phyloP scores from a whole-genome alignment of 2,329 filamentous ascomycete genomes.

The Pseudocercospora eumusae region DNA sequence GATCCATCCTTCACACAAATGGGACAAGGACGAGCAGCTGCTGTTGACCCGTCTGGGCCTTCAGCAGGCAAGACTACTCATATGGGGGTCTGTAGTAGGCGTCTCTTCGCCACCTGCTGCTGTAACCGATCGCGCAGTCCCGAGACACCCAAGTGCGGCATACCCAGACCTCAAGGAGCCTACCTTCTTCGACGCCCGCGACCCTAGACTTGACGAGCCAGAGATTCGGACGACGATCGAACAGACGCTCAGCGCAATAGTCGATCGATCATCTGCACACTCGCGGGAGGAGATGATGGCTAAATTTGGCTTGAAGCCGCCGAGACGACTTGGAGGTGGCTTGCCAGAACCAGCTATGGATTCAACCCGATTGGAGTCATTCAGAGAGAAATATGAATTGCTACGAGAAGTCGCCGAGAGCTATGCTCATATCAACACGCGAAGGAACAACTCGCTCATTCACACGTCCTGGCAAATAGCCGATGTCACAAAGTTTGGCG shows the following conservation, averaged over 20 bases:
- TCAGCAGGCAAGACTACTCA: constrained; percentile 51
- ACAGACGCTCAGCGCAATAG: constrained; percentile 48
- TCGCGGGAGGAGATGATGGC: constrained; percentile 48
- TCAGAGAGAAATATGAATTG: constrained; percentile 48
- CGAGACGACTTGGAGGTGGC: constrained; percentile 43
- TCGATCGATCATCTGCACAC: constrained; percentile 43
- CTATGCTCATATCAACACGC: constrained; percentile 38
- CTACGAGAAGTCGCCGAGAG: constrained; percentile 44
- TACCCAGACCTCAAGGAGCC: constrained; percentile 50
- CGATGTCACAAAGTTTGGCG: constrained; percentile 45
- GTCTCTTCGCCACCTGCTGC: constrained; percentile 47
- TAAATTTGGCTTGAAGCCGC: constrained; percentile 49
- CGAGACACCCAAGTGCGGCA: constrained; percentile 46
- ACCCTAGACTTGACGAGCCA: constrained; percentile 47
- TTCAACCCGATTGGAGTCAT: constrained; percentile 48
- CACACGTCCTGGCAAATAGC: constrained; percentile 46
- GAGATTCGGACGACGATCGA: constrained; percentile 43
- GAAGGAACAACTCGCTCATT: constrained; percentile 36
- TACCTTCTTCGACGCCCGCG: constrained; percentile 48
- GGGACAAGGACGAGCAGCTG: constrained; percentile 48
- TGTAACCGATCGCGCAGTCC: constrained; percentile 49
- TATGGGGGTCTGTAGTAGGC: constrained; percentile 52
- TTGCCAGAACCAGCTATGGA: constrained; percentile 47
- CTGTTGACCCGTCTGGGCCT: constrained; percentile 48
- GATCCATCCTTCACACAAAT: constrained; percentile 47